Evolutionary conservation across 2,329 filamentous ascomycete genomes (phyloP), one percentile per base, ranked within the genome.

Genomic region (Myriosclerotinia duriaeana): DNA sequence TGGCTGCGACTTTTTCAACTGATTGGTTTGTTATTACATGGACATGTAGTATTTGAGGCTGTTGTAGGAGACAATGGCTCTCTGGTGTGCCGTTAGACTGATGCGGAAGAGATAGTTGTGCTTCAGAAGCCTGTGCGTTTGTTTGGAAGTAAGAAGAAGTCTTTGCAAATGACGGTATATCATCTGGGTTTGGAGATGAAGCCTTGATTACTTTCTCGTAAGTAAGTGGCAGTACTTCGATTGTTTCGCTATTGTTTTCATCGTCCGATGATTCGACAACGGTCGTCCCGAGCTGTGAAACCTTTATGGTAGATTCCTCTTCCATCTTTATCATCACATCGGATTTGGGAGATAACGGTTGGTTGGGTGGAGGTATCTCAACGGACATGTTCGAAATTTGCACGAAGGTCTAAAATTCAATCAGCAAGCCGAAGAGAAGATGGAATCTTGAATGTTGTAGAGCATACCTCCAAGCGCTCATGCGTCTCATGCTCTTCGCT

Each of bases 321-420:
- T 60, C 44, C 58, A 60, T 60, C n/a, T 60, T 50, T 30, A 60
- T 38, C n/a, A 50, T 22, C 14, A 22, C 20, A 50, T 50, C 34
- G 14, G 20, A 12, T 48, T 50, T 26, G 14, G 34, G 20, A 60
- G 14, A 7, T 36, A 17, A 12, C 15, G 14, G 17, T 48, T 26
- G 50, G 34, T 12, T 38, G 9, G 44, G 58, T 14, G 30, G n/a
- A 40, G 44, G 34, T 5, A 50, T 50, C 8, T 60, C 58, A 14
- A 60, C 15, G 3, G 30, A 38, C 15, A 38, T 26, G 2, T 50
- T 60, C 17, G 44, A 40, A 20, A 12, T 40, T 17, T 14, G 34
- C 30, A 38, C 8, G 3, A n/a, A 38, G 14, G 46, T 36, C 58
- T 60, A 60, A 20, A 34, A 26, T 4, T 22, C 34, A 17, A 50